Evolutionary conservation across 192 early-diverging fungal species (phyloP).

Genomic region (Umbelopsis isabellina): DNA sequence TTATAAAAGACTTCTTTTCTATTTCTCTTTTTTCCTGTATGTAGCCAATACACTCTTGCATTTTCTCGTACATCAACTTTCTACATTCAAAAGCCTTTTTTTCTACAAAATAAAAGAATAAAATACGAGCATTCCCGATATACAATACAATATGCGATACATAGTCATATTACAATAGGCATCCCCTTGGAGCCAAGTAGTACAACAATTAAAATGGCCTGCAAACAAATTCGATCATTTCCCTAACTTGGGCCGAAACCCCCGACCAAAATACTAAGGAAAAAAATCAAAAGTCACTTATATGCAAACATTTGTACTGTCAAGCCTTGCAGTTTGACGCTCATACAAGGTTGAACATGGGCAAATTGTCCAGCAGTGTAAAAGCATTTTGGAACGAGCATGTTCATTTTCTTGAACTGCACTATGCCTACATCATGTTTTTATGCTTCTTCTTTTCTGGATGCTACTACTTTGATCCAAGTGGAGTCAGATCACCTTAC

Average conservation of each 20-base stretch:
- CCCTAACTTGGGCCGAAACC: no score
- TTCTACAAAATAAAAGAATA: slow-evolving; percentile 17
- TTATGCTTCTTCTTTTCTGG: slow-evolving; percentile 33
- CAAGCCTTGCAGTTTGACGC: not conserved
- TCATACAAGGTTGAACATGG: not conserved
- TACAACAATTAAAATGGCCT: no score
- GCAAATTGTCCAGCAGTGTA: not conserved
- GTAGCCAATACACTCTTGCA: slow-evolving; percentile 24
- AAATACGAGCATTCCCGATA: slow-evolving; percentile 12
- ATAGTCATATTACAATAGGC: no score
- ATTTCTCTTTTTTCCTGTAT: slow-evolving; percentile 2
- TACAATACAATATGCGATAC: not conserved
- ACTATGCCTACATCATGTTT: slow-evolving; percentile 29
- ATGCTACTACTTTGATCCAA: slow-evolving; percentile 32
- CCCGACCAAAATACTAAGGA: no score
- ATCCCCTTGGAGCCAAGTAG: no score
- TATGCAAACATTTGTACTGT: no score
- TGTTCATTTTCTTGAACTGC: slow-evolving; percentile 38
- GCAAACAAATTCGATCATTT: no score
- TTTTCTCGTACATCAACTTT: slow-evolving; percentile 10
- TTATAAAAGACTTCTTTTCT: no score
- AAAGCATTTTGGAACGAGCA: slow-evolving; percentile 24
- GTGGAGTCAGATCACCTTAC: slow-evolving; percentile 25
- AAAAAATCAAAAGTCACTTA: no score
- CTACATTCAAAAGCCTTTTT: not conserved